Base-by-base conservation (phyloP, 2,329 filamentous ascomycete species). In the Pseudocercospora crystallina region DNA sequence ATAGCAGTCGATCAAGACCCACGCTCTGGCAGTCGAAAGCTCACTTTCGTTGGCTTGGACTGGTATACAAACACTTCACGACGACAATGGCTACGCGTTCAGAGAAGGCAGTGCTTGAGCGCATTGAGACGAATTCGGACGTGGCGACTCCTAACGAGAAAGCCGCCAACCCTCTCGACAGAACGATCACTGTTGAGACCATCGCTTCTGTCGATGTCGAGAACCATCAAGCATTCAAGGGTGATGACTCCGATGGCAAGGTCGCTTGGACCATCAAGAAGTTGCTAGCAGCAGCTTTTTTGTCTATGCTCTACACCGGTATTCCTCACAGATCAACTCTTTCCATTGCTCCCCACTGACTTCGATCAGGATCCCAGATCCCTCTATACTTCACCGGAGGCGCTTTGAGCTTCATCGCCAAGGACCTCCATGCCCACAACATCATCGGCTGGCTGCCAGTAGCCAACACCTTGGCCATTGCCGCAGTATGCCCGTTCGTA, bases 401-500 rank as follows among this genome's bases (percentile, higher is more conserved):
- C 10, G 55, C 55, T 2, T 51, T 62, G 5, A 46, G 20, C 35
- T 62, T 59, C 44, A 62, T 62, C 15, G 55, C 59, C 2, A 53
- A 48, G 39, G 59, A 61, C 37, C 40, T 61, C 12, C 43, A 58
- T 31, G 55, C 45, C 8, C 33, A 35, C 5, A 48, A 57, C 15
- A 52, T 56, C 11, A 58, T 61, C 33, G 58, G 57, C 5, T 61
- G 59, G 59, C 50, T 61, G 2, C 59, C 59, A 10, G 70, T 74
- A n/a, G 71, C 66, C 8, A 78, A 83, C 54, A 71, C 82, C 1
- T 73, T 83, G 11, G 73, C 78, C 2, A 75, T 80, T 34, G 80
- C 79, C 1, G 76, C 76, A 2, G 69, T 82, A 1, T 81, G 78
- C 51, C 80, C 80, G 5, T 83, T 88, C 57, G 84, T 87, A 1